Percentiles rank a stretch among this genome's conserved stretches.
Conservation (phyloP, 2,329 filamentous ascomycete genomes). For the Exophiala viscosa region DNA sequence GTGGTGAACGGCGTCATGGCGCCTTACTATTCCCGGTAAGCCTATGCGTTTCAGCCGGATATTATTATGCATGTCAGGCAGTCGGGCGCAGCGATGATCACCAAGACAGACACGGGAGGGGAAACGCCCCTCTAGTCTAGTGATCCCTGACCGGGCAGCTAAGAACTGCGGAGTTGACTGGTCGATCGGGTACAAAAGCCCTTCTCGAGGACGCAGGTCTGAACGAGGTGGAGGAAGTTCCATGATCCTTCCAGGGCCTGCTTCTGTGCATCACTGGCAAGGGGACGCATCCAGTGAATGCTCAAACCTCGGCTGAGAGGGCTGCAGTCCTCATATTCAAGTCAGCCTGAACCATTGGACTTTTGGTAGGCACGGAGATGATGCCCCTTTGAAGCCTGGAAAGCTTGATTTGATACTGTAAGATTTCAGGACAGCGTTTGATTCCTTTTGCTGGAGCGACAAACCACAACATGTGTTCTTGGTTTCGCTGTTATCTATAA, state of each 20-base stretch:
- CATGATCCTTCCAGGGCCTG: slow-evolving; percentile 9
- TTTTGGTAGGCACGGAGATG: too few relatives aligned
- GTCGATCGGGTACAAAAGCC: not conserved
- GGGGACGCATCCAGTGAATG: not conserved
- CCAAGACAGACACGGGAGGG: slow-evolving; percentile 19
- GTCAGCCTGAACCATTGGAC: too few relatives aligned
- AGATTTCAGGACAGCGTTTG: not conserved
- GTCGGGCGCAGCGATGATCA: slow-evolving; percentile 20
- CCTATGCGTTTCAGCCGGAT: slow-evolving; percentile 13
- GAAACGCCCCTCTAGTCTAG: not conserved
- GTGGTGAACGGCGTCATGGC: not conserved
- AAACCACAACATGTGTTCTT: too few relatives aligned
- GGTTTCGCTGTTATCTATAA: not conserved
- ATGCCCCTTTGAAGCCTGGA: too few relatives aligned
- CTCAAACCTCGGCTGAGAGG: too few relatives aligned
- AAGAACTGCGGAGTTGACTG: slow-evolving; percentile 5
- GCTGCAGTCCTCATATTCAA: too few relatives aligned
- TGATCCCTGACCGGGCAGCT: not conserved
- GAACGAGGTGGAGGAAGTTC: not conserved
- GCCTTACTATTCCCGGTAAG: slow-evolving; percentile 13
- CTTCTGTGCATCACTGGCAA: slow-evolving; percentile 17
- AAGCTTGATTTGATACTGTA: too few relatives aligned
- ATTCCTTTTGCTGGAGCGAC: not conserved
- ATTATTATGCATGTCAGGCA: slow-evolving; percentile 23
- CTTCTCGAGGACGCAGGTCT: too few relatives aligned